Evolutionary conservation across 306 rosid genomes (phyloP), one percentile per base, ranked within the genome.

Genomic region (Oemleria cerasiformis): DNA sequence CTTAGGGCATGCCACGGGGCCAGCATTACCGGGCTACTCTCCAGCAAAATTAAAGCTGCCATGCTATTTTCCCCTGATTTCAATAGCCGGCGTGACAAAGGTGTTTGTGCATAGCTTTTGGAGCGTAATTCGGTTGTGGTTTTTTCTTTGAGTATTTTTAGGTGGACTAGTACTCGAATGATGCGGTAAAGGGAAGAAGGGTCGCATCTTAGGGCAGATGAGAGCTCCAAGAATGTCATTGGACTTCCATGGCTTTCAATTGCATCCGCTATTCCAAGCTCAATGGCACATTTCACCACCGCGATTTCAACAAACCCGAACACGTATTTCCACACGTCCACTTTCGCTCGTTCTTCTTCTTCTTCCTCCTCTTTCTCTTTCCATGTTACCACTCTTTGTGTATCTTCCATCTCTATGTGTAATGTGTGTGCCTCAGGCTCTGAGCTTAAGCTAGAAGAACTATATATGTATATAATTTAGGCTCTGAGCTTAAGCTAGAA

Each of bases 201-300:
- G 61, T 63, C 83, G 23, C 96, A 86, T 0, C 40, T 53, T 16
- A 84, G 64, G 19, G 85, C 23, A 23, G 88, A 67, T 4, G 95
- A 80, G 8, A 92, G 23, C 42, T 86, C 84, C 3, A 75, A 55
- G 7, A 90, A 73, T 21, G 92, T 79, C 60, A 92, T 79, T 70
- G 90, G 82, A 13, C 68, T 36, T 65, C 79, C 84, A 56, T 86
- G 81, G 4, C 15, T 72, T 80, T 86, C 96, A 5, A 90, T 80
- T 60, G 81, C 73, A 10, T 92, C 96, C 0, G 90, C 85, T 67
- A 92, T 80, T 67, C 83, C 83, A 14, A 92, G 90, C 58, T 92
- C 87, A 54, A 92, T 74, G 17, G 87, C 87, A 68, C 96, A 88
- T 70, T 81, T 90, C 34, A 92, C 80, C 3, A 81, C 91, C 0